Conservation (phyloP, 164 flowering plant species). For the Akebia trifoliata region DNA sequence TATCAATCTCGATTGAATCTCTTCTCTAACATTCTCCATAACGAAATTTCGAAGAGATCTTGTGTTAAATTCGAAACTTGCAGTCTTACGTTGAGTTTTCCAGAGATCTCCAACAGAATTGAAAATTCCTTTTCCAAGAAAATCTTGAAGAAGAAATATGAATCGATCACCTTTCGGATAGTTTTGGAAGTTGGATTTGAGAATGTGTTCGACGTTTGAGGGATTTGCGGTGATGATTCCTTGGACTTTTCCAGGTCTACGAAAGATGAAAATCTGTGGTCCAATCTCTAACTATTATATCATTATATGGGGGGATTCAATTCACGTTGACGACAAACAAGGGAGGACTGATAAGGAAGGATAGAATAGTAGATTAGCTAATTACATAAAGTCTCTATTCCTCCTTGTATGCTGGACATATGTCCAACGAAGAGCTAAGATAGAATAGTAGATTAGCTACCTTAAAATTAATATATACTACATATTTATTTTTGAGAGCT, state of each 20-base stretch:
- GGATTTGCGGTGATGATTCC: background rate
- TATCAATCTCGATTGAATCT: conserved; percentile 2
- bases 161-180: conserved; percentile 12
- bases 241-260: background rate
- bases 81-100: conserved; percentile 7
- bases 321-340: no score
- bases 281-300: no score
- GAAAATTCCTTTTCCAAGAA: conserved; percentile 15
- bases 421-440: no score
- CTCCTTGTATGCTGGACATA: no score
- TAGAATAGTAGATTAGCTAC: no score
- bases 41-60: conserved; percentile 9
- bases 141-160: background rate
- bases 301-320: no score
- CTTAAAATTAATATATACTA: no score
- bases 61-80: conserved; percentile 10
- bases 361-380: no score
- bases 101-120: conserved; percentile 9
- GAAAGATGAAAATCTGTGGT: background rate
- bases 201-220: conserved; percentile 9
- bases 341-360: no score
- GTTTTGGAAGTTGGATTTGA: conserved; percentile 10
- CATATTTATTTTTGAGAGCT: no score
- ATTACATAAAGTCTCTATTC: no score
- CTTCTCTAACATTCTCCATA: background rate